Base-by-base conservation (phyloP, 768 basidiomycete species). In the Podaxis carcinomalis region DNA sequence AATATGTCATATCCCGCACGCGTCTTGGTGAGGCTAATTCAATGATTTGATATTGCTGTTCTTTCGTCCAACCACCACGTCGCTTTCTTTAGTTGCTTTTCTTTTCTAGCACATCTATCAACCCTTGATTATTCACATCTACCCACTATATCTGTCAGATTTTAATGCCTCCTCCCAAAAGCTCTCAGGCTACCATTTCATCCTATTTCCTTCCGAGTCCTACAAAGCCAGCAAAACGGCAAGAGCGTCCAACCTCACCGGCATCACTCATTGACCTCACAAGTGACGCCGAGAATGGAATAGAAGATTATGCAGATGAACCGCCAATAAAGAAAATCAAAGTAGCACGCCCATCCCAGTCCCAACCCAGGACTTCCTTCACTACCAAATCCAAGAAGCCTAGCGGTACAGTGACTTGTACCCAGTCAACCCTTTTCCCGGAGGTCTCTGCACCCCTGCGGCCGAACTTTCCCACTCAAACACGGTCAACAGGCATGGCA, bases 211-310 rank as follows among this genome's bases (percentile, higher is more conserved):
- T 52, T n/a, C 57, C 68, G 49, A 61, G 59, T 39, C 66, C 65
- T 32, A 57, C 52, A 28, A 66, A 62, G 52, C 47, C 65, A 32
- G 68, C 70, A 61, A 78, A 77, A 60, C 72, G 78, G 36, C 58
- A 53, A 13, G 44, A 46, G 25, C 52, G 23, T 25, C 42, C 69
- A 5, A 58, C 57, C 68, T 64, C 75, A 10, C 71, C 77, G 4
- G 58, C 57, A 67, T 64, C 75, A 10, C 71, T 77, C 16, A 82
- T 88, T 57, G 87, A 88, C 74, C 71, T 88, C 63, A 86, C 87
- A 10, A 56, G 67, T 27, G 80, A 79, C 51, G 77, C 75, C 55
- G 67, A 69, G 36, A 66, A 65, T 28, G 39, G 53, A 21, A 21
- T 59, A 25, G 69, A 67, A 51, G 68, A 69, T 19, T 69, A 71